These are phyloP conservation scores for Flaveria robusta DNA, from an alignment of 129 eudicot species.

Conservation along the genomic window DNA sequence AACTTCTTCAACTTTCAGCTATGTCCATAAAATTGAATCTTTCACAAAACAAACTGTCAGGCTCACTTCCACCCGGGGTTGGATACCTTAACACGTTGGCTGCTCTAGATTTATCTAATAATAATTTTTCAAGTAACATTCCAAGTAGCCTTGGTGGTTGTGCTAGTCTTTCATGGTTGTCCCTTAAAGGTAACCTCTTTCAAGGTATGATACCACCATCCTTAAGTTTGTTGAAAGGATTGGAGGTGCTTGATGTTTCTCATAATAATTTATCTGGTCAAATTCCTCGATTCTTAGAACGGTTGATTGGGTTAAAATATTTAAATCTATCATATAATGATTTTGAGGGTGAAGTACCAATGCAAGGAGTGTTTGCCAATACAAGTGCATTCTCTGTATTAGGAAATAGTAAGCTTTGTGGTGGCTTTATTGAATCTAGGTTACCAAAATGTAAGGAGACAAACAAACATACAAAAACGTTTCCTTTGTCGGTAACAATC, in stretches of 20 bases:
- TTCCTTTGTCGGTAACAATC: not conserved
- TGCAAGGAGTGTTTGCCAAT: constrained; percentile 13
- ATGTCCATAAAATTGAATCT: constrained; percentile 1
- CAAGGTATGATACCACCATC: constrained; percentile 23
- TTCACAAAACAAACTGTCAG: constrained; percentile 11
- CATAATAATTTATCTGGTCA: constrained; percentile 12
- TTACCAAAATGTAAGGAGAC: constrained; percentile 6
- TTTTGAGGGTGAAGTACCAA: constrained; percentile 20
- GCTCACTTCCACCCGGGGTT: constrained; percentile 17
- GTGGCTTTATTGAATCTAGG: constrained; percentile 16
- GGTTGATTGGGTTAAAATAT: not conserved
- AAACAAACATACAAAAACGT: not conserved
- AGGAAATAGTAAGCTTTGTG: constrained; percentile 14
- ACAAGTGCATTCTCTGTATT: not conserved
- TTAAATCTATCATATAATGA: constrained; percentile 7
- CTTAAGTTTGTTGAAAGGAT: constrained; percentile 7
- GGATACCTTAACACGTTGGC: constrained; percentile 15
- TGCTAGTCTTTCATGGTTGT: not conserved
- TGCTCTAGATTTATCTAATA: not conserved
- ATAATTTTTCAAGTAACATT: constrained; percentile 17
- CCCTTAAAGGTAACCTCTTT: not conserved
- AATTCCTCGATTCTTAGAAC: constrained; percentile 13
- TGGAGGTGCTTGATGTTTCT: constrained; percentile 14
- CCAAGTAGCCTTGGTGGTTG: constrained; percentile 17
- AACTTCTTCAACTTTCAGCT: constrained; percentile 20